Conservation (phyloP, 169 alveolate genomes). For the Miamiensis avidus region DNA sequence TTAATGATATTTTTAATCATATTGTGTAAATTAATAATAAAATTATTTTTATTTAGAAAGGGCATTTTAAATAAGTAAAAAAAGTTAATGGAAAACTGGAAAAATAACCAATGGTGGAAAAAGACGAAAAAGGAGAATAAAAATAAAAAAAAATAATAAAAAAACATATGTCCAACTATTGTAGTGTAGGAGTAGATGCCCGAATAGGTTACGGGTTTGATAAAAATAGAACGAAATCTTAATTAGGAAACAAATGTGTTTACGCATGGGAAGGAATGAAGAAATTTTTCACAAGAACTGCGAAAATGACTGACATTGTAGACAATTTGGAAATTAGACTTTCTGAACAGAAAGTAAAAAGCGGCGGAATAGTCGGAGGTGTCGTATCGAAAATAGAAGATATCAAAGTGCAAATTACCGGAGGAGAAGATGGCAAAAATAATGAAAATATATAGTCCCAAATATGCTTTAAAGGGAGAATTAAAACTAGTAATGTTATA, state of each 20-base stretch:
- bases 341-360: background rate
- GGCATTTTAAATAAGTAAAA: constrained; percentile 28
- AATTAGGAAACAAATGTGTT: constrained; percentile 71
- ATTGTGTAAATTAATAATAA: no score
- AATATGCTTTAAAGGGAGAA: no score
- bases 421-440: no score
- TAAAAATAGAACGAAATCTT: constrained; percentile 78
- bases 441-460: background rate
- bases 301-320: constrained; percentile 32
- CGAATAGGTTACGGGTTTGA: constrained; percentile 93
- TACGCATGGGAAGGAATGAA: constrained; percentile 84
- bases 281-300: constrained; percentile 66
- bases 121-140: background rate
- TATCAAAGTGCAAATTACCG: background rate
- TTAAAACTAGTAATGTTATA: no score
- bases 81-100: constrained; percentile 22
- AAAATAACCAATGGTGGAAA: constrained; percentile 5
- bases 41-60: background rate
- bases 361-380: background rate
- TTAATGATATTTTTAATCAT: background rate
- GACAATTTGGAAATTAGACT: constrained; percentile 29
- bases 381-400: constrained; percentile 8
- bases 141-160: background rate
- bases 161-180: constrained; percentile 88
- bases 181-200: constrained; percentile 94